Conservation (phyloP, 2,329 filamentous ascomycete species). For the Scedosporium minutisporum region DNA sequence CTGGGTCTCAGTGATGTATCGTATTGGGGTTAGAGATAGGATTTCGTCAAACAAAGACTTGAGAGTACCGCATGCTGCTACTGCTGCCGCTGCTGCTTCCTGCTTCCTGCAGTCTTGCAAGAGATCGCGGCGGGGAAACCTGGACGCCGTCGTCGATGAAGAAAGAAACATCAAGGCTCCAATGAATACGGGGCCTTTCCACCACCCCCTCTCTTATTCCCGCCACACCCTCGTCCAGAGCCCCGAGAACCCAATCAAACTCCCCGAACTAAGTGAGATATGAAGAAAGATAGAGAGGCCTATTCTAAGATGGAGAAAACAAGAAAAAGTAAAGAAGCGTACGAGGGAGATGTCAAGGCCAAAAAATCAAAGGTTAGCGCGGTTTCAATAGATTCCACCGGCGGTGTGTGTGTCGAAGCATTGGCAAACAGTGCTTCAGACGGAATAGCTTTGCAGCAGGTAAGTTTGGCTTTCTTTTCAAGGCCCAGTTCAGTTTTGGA, state of each 20-base stretch:
- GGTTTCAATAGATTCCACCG: background rate
- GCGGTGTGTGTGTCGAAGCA: background rate
- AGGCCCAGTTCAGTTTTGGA: background rate
- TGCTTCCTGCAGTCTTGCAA: background rate
- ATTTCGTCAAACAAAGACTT: constrained; percentile 4
- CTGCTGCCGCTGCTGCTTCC: background rate
- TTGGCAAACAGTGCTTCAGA: background rate
- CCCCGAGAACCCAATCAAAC: background rate
- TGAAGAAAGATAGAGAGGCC: background rate
- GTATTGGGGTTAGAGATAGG: background rate
- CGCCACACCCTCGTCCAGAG: background rate
- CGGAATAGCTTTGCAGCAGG: background rate
- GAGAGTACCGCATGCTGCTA: no score
- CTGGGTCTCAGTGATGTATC: constrained; percentile 4
- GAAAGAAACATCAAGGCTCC: background rate
- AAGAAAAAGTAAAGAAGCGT: background rate
- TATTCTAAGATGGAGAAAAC: background rate
- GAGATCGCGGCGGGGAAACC: no score
- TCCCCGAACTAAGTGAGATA: background rate
- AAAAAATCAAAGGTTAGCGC: background rate
- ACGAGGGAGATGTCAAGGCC: background rate
- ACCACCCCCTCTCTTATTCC: background rate
- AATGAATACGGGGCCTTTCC: background rate
- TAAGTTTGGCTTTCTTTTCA: background rate
- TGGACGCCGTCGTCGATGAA: no score